A percentile compares a stretch with the other conserved stretches of the same genome.
Conservation (phyloP, 2,329 filamentous ascomycete genomes). For the Dothistroma septosporum region DNA sequence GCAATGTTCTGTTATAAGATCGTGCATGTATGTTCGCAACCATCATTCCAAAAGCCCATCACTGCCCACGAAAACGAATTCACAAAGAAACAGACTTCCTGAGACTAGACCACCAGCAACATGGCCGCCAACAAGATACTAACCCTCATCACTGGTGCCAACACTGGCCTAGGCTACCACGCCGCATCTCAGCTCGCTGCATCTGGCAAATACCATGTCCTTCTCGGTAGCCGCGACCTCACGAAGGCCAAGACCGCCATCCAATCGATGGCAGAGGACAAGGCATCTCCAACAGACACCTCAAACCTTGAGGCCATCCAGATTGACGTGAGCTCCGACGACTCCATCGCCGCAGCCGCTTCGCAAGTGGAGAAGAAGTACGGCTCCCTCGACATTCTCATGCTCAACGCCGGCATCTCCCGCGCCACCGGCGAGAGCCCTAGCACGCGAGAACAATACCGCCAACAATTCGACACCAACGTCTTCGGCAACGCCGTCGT, state of each 20-base stretch:
- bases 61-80: neutral
- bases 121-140: neutral
- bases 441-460: constrained; percentile 19
- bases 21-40: neutral
- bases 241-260: constrained; percentile 37
- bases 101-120: neutral
- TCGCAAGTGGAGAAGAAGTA: constrained; percentile 27
- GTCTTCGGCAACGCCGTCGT: constrained; percentile 26
- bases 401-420: constrained; percentile 37
- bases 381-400: constrained; percentile 34
- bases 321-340: constrained; percentile 44
- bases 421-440: neutral
- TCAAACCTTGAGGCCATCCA: constrained; percentile 36
- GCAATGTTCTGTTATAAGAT: too few relatives aligned
- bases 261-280: constrained; percentile 17
- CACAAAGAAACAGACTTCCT: neutral
- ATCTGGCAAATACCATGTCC: constrained; percentile 39
- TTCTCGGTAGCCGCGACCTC: constrained; percentile 39
- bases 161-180: constrained; percentile 44
- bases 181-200: constrained; percentile 39
- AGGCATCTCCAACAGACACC: constrained; percentile 5
- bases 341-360: constrained; percentile 40
- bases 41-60: neutral
- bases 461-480: constrained; percentile 28
- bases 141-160: constrained; percentile 40